Conservation (phyloP, 179 eudicot species). For the Spergularia azorica region DNA sequence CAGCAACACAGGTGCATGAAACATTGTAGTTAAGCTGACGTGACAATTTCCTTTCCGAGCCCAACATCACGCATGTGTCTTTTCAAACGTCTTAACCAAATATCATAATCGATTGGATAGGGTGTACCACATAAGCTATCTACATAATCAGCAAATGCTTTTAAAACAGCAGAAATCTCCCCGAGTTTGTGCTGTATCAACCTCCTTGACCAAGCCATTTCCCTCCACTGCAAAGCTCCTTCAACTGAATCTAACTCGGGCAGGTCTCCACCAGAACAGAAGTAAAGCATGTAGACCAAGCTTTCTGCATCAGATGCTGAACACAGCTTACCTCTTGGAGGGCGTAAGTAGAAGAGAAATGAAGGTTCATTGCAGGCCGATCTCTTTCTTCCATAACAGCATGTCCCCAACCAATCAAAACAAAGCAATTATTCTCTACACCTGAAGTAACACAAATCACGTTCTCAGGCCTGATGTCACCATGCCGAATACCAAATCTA, state of each 20-base stretch:
- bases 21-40: constrained; percentile 35
- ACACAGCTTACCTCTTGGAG: constrained; percentile 83
- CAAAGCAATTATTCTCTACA: constrained; percentile 51
- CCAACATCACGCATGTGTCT: constrained; percentile 66
- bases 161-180: constrained; percentile 77
- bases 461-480: constrained; percentile 83
- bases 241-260: constrained; percentile 85
- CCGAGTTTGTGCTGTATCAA: constrained; percentile 84
- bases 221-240: constrained; percentile 89
- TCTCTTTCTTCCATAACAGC: constrained; percentile 89
- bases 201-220: constrained; percentile 78
- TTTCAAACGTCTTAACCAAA: constrained; percentile 75
- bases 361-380: constrained; percentile 81
- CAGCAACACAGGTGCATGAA: neutral
- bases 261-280: constrained; percentile 63
- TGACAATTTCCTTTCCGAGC: constrained; percentile 64
- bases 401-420: constrained; percentile 83
- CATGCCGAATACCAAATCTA: constrained; percentile 68
- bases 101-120: constrained; percentile 68
- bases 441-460: constrained; percentile 55
- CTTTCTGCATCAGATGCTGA: constrained; percentile 92
- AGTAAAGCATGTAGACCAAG: constrained; percentile 79
- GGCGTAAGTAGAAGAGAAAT: constrained; percentile 80
- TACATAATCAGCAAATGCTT: constrained; percentile 91
- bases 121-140: constrained; percentile 92